These are phyloP conservation scores for Echium plantagineum DNA, from an alignment of 257 asterid genomes.

Conservation along the genomic window DNA sequence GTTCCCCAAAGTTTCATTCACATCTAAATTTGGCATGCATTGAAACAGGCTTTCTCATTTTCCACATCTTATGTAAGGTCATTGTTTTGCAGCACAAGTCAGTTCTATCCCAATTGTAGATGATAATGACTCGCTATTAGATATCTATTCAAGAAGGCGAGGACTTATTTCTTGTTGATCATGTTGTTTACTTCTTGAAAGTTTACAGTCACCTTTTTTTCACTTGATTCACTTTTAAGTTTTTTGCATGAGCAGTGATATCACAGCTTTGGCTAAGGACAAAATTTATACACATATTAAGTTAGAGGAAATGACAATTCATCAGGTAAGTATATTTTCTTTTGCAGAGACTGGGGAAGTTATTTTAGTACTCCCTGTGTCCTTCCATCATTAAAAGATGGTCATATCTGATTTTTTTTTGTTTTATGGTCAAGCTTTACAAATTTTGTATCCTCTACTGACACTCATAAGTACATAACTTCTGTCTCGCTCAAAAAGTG, in stretches of 20 bases:
- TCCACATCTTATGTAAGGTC: slow-evolving; percentile 5
- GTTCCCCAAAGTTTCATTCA: background rate
- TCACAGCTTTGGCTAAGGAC: slow-evolving; percentile 71
- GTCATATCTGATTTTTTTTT: too few species aligned
- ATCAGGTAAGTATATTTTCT: slow-evolving; percentile 33
- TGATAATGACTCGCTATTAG: slow-evolving; percentile 80
- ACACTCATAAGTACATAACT: too few species aligned
- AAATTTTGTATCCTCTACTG: too few species aligned
- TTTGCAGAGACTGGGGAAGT: background rate
- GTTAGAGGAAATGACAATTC: slow-evolving; percentile 55
- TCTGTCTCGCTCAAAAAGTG: too few species aligned
- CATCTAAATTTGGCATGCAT: background rate
- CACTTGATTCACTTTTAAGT: background rate
- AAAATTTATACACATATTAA: slow-evolving; percentile 50
- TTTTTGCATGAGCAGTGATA: slow-evolving; percentile 37
- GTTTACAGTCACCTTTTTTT: background rate
- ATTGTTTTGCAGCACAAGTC: slow-evolving; percentile 61
- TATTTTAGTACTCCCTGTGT: background rate
- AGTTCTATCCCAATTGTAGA: slow-evolving; percentile 90
- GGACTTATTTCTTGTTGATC: slow-evolving; percentile 12
- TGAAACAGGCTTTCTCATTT: background rate
- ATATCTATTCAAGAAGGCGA: slow-evolving; percentile 80
- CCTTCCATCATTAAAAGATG: too few species aligned
- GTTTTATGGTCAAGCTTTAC: too few species aligned
- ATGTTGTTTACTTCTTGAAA: background rate